Percentiles rank a stretch among this genome's conserved stretches.
Evolutionary conservation across 106 monocot genomes (phyloP).

Genomic region (Triglochin maritima): DNA sequence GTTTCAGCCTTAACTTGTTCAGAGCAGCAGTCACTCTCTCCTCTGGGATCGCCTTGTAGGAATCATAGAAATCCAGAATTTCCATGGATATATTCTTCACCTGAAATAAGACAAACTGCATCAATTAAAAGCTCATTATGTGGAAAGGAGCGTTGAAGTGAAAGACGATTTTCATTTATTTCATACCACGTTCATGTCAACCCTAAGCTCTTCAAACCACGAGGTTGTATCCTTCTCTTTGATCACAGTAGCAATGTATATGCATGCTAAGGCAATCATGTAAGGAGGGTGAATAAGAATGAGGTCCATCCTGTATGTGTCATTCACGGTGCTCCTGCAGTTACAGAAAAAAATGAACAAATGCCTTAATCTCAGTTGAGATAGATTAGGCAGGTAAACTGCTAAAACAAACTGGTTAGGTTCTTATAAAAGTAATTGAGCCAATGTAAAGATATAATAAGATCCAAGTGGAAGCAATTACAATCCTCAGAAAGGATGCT

Average conservation of each 20-base stretch:
- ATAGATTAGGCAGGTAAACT: too few relatives aligned
- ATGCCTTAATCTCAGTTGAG: neutral
- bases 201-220: constrained; percentile 98
- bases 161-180: neutral
- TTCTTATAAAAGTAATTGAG: too few relatives aligned
- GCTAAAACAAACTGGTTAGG: too few relatives aligned
- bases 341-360: neutral
- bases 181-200: constrained; percentile 87
- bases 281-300: constrained; percentile 89
- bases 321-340: constrained; percentile 92
- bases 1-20: constrained; percentile 45
- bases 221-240: constrained; percentile 83
- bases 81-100: constrained; percentile 96
- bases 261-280: constrained; percentile 95
- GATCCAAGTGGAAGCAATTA: too few relatives aligned
- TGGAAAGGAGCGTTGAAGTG: neutral
- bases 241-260: constrained; percentile 84
- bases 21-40: constrained; percentile 63
- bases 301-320: constrained; percentile 96
- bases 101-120: constrained; percentile 21
- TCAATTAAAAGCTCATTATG: neutral
- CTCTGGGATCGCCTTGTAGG: constrained; percentile 33
- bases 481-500: too few relatives aligned
- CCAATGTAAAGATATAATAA: too few relatives aligned
- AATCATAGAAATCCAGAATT: constrained; percentile 79